A percentile compares a stretch with the other conserved stretches of the same genome.
Conservation (phyloP, 768 basidiomycete species). For the Tylopilus plumbeoviolaceoides region DNA sequence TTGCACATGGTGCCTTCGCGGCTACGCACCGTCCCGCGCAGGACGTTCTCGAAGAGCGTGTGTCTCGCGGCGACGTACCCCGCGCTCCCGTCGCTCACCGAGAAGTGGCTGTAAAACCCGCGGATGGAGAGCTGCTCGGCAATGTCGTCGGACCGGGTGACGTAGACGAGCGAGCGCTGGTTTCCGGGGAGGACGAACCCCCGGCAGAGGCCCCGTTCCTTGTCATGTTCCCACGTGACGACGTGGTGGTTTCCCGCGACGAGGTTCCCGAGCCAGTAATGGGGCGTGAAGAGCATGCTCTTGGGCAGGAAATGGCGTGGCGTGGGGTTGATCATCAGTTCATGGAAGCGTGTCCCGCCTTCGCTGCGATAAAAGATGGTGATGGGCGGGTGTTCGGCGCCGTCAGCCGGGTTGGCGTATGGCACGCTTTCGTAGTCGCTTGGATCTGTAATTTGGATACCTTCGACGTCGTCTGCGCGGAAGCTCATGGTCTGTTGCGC, state of each 20-base stretch:
- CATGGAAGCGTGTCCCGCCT: conserved; percentile 26
- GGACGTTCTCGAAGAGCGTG: conserved; percentile 19
- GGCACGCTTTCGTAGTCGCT: conserved; percentile 20
- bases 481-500: conserved; percentile 29
- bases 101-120: conserved; percentile 34
- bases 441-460: conserved; percentile 33
- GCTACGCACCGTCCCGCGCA: conserved; percentile 13
- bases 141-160: conserved; percentile 23
- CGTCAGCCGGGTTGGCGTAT: conserved; percentile 13
- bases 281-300: conserved; percentile 22
- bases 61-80: conserved; percentile 20
- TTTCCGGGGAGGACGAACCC: conserved; percentile 31
- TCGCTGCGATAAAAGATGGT: conserved; percentile 32
- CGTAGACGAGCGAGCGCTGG: conserved; percentile 32
- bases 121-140: conserved; percentile 26
- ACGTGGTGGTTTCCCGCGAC: conserved; percentile 23
- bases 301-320: conserved; percentile 20
- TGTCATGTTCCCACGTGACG: conserved; percentile 26
- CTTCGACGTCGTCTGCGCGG: conserved; percentile 31
- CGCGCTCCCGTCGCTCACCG: conserved; percentile 31
- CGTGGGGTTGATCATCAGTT: conserved; percentile 28
- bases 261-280: conserved; percentile 28
- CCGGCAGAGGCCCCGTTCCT: conserved; percentile 20
- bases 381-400: conserved; percentile 29
- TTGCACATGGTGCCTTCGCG: conserved; percentile 26